Percentiles rank a stretch among this genome's conserved stretches.
Conservation (phyloP, 1,284 basidiomycete genomes). For the Cryptococcus depauperatus region DNA sequence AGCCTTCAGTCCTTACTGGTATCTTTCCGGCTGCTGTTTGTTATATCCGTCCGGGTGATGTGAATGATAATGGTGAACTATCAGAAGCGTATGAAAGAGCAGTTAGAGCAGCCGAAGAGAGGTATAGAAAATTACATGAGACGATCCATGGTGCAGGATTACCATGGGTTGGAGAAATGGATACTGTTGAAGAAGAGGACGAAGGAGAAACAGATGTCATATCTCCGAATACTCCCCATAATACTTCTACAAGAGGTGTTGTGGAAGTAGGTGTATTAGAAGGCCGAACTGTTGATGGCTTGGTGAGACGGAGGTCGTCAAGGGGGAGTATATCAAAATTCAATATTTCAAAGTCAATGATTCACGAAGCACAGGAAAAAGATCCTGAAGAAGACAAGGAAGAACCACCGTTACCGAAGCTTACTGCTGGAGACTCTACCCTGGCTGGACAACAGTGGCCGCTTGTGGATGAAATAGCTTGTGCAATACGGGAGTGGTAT, state of each 20-base stretch:
- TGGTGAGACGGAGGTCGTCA: conserved; percentile 2
- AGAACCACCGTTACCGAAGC: conserved; percentile 80
- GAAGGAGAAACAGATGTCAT: conserved; percentile 49
- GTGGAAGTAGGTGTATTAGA: conserved; percentile 9
- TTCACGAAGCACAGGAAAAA: conserved; percentile 10
- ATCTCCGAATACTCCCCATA: not conserved
- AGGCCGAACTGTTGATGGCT: not conserved
- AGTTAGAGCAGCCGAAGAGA: conserved; percentile 22
- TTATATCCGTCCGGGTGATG: conserved; percentile 75
- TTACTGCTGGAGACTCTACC: conserved; percentile 89
- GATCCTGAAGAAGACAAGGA: conserved; percentile 51
- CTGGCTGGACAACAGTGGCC: conserved; percentile 72
- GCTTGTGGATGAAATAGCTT: conserved; percentile 93
- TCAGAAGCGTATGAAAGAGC: conserved; percentile 50
- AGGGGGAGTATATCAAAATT: conserved; percentile 2
- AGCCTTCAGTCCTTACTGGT: conserved; percentile 80
- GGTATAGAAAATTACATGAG: conserved; percentile 1
- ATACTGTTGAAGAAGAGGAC: conserved; percentile 65
- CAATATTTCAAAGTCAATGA: conserved; percentile 31
- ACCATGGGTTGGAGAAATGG: conserved; percentile 47
- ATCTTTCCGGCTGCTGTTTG: conserved; percentile 92
- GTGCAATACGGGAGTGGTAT: conserved; percentile 92
- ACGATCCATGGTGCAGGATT: not conserved
- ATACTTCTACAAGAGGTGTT: not conserved
- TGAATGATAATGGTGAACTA: conserved; percentile 79